These are phyloP conservation scores for Candida quercuum DNA, from an alignment of 805 yeast species.

Conservation along the genomic window DNA sequence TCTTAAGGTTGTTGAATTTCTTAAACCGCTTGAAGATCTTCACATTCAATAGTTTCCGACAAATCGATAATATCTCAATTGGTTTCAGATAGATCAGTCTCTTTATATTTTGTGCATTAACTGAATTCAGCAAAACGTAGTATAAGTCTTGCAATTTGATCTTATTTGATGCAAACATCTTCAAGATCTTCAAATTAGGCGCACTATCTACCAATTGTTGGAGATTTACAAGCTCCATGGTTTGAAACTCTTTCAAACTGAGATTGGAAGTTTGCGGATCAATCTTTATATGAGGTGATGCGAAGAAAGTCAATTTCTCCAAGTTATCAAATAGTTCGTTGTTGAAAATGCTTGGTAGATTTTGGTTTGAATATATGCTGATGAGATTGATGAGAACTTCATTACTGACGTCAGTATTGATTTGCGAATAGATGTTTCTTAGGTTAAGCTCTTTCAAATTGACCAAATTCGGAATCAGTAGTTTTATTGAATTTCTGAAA, in stretches of 20 bases:
- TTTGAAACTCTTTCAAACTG: not conserved
- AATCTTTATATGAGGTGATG: not conserved
- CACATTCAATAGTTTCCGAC: constrained; percentile 7
- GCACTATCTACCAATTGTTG: not conserved
- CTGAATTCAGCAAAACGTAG: not conserved
- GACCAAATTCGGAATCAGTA: not conserved
- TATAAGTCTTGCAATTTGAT: constrained; percentile 1
- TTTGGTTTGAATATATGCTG: not conserved
- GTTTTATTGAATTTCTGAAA: not conserved
- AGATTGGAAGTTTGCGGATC: too few relatives aligned
- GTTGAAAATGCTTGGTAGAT: not conserved
- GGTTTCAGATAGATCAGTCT: constrained; percentile 1
- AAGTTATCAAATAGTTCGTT: not conserved
- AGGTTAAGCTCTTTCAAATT: not conserved
- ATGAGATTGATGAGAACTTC: not conserved
- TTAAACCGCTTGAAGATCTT: constrained; percentile 9
- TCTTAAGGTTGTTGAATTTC: constrained; percentile 5
- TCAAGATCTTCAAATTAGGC: not conserved
- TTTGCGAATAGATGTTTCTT: not conserved
- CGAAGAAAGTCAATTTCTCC: not conserved
- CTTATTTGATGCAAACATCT: not conserved
- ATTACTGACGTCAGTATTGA: not conserved
- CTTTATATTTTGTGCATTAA: not conserved
- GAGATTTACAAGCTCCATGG: not conserved
- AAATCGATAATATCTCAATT: constrained; percentile 4